Base-by-base conservation (phyloP, 139 green algal genomes). In the Chlorella sp. region DNA sequence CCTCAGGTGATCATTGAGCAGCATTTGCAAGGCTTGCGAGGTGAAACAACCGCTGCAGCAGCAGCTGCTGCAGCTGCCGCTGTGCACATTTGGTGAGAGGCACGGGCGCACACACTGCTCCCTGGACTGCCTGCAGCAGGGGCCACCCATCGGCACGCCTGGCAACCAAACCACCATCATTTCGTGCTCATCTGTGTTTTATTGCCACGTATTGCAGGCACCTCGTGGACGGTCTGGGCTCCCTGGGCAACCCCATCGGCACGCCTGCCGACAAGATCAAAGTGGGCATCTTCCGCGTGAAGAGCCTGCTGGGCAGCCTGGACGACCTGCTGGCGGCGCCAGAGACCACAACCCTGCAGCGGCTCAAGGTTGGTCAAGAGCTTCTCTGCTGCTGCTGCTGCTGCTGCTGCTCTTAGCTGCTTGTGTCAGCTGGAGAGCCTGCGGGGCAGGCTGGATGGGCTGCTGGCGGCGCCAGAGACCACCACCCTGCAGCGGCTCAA, bases 201-300 rank as follows among this genome's bases (percentile, higher is more conserved):
- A n/a, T n/a, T n/a, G 36, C 69, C 20, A 22, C 34, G 1, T 8
- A 7, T 22, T 85, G 81, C 81, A 86, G 96, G 32, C 96, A 99
- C 90, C 87, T 91, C 28, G 54, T 92, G 20, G 97, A 98, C 76
- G 95, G 90, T 0, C 48, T 98, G 24, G 58, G 67, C 44, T 95
- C 91, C 2, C 92, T 99, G 48, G 20, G 85, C 70, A 97, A 99
- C 87, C 93, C 95, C 11, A 92, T 99, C 40, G 97, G 97, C 36
- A 93, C 82, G 2, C 80, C 93, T 0, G 43, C 28, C 9, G 89
- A 94, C 77, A 94, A 94, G 81, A 34, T 98, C 14, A 85, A 83
- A 8, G 96, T 99, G 38, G 97, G 97, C 0, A 11, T 98, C 17
- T 94, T 98, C 67, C 90, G 95, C 32, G 60, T 97, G 26, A 92